Evolutionary conservation across 495 filamentous ascomycete species (phyloP).

Genomic region (Tuber umbilicatum): DNA sequence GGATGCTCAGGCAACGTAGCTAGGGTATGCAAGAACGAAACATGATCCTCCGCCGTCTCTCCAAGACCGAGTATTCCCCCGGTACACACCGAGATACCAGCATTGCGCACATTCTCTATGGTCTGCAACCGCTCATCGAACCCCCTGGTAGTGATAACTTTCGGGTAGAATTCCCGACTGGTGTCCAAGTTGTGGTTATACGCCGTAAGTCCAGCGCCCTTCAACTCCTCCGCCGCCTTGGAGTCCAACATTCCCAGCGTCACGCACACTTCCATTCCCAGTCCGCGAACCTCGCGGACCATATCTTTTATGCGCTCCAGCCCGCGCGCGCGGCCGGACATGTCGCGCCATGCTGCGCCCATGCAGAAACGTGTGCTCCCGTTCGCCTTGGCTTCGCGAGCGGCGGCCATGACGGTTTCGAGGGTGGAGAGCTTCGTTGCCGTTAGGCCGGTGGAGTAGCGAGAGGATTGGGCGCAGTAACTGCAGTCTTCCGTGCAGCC

Average conservation of each 20-base stretch:
- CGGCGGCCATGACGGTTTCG: slow-evolving; percentile 68
- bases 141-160: slow-evolving; percentile 68
- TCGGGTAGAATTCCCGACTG: slow-evolving; percentile 74
- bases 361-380: slow-evolving; percentile 84
- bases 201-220: slow-evolving; percentile 73
- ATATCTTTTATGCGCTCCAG: slow-evolving; percentile 73
- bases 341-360: slow-evolving; percentile 86
- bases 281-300: slow-evolving; percentile 65
- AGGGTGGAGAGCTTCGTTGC: slow-evolving; percentile 70
- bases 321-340: slow-evolving; percentile 75
- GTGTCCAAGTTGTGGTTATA: slow-evolving; percentile 91
- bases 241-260: slow-evolving; percentile 82
- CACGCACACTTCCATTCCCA: slow-evolving; percentile 83
- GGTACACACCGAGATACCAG: slow-evolving; percentile 77
- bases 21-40: slow-evolving; percentile 71
- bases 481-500: slow-evolving; percentile 82
- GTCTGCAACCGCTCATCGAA: slow-evolving; percentile 79
- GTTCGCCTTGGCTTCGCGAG: slow-evolving; percentile 66
- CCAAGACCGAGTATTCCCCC: slow-evolving; percentile 77
- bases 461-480: slow-evolving; percentile 80
- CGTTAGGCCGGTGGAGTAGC: slow-evolving; percentile 68
- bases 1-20: slow-evolving; percentile 68
- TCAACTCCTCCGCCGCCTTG: slow-evolving; percentile 67
- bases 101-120: slow-evolving; percentile 65
- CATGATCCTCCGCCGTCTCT: slow-evolving; percentile 65